phyloP scores from a whole-genome alignment of 2,329 filamentous ascomycete genomes.

The Cladorrhinum sp. region DNA sequence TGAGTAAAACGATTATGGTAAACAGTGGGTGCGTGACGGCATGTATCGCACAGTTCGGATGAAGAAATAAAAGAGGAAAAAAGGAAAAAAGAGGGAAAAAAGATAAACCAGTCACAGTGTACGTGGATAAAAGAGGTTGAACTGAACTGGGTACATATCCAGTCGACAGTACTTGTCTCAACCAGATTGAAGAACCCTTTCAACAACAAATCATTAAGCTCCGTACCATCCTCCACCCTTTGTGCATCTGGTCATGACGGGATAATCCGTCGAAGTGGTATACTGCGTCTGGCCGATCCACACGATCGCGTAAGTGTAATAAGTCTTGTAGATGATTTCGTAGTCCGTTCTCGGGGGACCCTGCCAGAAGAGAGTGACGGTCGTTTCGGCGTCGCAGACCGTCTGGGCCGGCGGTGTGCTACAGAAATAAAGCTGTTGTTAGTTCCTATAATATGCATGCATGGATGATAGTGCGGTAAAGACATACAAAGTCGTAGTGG shows the following conservation, averaged over 20 bases:
- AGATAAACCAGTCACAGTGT: no score
- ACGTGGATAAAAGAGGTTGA: no score
- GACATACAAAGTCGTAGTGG: conserved; percentile 19
- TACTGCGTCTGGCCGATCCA: conserved; percentile 28
- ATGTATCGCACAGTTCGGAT: no score
- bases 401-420: conserved; percentile 24
- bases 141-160: no score
- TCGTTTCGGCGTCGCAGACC: conserved; percentile 23
- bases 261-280: conserved; percentile 24
- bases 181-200: no score
- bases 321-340: conserved; percentile 25
- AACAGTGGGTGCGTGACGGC: no score
- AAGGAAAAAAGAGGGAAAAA: no score
- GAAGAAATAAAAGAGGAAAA: no score
- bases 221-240: conserved; percentile 27
- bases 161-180: no score
- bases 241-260: conserved; percentile 26
- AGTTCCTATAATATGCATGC: neutral
- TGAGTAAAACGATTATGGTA: no score
- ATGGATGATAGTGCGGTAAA: neutral
- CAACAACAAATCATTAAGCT: neutral
- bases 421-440: neutral
- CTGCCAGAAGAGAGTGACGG: conserved; percentile 26
- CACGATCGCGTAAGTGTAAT: conserved; percentile 26
- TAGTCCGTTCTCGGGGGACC: conserved; percentile 26